Conservation (phyloP, 176 grass and related monocot species). For the Oryza australiensis region DNA sequence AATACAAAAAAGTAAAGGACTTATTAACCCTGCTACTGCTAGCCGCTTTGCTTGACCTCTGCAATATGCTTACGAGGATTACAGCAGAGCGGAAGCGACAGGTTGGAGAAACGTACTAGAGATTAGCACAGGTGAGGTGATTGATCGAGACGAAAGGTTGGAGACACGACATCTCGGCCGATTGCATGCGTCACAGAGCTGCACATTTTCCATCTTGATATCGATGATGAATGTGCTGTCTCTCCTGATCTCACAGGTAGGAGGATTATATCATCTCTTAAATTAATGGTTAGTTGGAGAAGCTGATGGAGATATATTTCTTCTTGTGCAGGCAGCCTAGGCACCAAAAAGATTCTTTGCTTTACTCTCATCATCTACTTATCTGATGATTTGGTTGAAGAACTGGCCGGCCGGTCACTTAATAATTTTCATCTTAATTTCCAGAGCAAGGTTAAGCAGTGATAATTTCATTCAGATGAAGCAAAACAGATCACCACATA, state of each 20-base stretch:
- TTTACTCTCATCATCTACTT: neutral
- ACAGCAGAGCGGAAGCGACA: neutral
- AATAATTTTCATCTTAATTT: neutral
- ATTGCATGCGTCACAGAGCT: neutral
- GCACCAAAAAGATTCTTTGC: slow-evolving; percentile 8
- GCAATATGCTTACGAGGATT: neutral
- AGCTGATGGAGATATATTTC: neutral
- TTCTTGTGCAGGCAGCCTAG: neutral
- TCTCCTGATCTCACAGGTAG: neutral
- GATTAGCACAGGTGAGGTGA: no score
- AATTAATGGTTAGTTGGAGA: neutral
- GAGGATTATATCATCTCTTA: neutral
- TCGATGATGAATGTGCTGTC: neutral
- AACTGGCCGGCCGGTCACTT: neutral
- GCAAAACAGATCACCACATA: neutral
- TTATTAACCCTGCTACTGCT: no score
- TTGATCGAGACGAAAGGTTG: neutral
- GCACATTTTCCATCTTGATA: neutral
- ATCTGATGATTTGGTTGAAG: neutral
- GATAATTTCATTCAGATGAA: no score
- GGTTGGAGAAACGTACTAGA: neutral
- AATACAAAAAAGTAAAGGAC: neutral
- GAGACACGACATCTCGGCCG: neutral
- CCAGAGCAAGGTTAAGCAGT: neutral
- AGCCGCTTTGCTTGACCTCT: neutral